Evolutionary conservation across 2,329 filamentous ascomycete species (phyloP).

Genomic region (Xylaria digitata): DNA sequence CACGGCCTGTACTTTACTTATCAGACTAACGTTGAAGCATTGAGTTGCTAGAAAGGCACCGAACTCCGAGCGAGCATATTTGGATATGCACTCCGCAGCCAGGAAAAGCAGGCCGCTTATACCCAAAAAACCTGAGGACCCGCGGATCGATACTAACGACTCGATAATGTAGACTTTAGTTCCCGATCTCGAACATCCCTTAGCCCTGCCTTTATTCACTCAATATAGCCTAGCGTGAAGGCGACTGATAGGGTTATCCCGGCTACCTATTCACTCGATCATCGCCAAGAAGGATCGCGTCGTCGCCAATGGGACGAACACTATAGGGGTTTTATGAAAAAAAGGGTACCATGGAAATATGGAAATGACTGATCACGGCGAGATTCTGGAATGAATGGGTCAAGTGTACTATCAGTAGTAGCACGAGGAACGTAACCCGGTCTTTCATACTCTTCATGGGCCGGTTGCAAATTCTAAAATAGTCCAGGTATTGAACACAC

Average conservation of each 20-base stretch:
- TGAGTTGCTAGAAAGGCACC: neutral
- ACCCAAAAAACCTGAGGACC: neutral
- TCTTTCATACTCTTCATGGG: no score
- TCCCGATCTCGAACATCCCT: slow-evolving; percentile 2
- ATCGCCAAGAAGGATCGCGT: neutral
- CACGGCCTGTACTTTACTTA: neutral
- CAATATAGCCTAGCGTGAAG: neutral
- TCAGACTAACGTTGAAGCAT: slow-evolving; percentile 9
- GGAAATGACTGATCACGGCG: neutral
- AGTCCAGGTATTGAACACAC: neutral
- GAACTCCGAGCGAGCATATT: neutral
- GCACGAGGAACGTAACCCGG: neutral
- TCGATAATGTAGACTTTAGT: slow-evolving; percentile 14
- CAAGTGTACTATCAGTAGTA: neutral
- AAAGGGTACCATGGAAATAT: neutral
- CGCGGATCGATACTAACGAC: neutral
- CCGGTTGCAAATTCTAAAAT: neutral
- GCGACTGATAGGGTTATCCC: neutral
- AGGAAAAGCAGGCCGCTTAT: slow-evolving; percentile 1
- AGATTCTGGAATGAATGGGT: neutral
- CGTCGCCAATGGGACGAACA: neutral
- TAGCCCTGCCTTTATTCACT: neutral
- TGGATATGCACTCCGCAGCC: neutral
- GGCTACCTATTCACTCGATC: neutral
- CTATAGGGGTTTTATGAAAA: neutral